Percentiles rank a stretch among this genome's conserved stretches.
phyloP scores from a whole-genome alignment of 805 yeast species.

The Lachancea fermentati region DNA sequence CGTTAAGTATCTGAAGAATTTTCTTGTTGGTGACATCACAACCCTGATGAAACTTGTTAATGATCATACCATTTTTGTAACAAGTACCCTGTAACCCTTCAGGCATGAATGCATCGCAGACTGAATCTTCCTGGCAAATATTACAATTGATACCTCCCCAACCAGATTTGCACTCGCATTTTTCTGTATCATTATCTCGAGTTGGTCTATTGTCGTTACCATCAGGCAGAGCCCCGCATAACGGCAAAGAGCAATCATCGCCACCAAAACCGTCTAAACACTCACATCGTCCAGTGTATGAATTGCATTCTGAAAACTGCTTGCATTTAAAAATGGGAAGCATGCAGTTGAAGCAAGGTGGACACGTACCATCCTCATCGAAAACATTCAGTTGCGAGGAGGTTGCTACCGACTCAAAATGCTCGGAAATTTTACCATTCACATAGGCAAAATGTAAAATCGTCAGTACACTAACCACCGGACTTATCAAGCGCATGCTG shows the following conservation, averaged over 20 bases:
- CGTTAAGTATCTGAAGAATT: conserved; percentile 72
- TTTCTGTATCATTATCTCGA: conserved; percentile 42
- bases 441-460: not conserved
- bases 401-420: not conserved
- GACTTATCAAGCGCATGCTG: not conserved
- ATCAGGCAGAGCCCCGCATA: conserved; percentile 74
- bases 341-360: conserved; percentile 94
- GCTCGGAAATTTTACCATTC: not conserved
- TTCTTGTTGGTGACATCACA: conserved; percentile 92
- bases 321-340: conserved; percentile 84
- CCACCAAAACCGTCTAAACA: conserved; percentile 94
- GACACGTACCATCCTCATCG: conserved; percentile 46
- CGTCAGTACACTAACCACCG: not conserved
- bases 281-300: conserved; percentile 84
- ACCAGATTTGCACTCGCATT: conserved; percentile 75
- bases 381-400: not conserved
- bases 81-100: conserved; percentile 83
- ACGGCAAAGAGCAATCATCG: conserved; percentile 80
- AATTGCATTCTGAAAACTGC: conserved; percentile 85
- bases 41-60: conserved; percentile 78
- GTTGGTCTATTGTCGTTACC: conserved; percentile 51
- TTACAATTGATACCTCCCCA: conserved; percentile 96
- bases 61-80: conserved; percentile 76
- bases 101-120: conserved; percentile 86
- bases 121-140: conserved; percentile 64